phyloP scores from a whole-genome alignment of 768 basidiomycete genomes.

The Tephrocybe rancida region DNA sequence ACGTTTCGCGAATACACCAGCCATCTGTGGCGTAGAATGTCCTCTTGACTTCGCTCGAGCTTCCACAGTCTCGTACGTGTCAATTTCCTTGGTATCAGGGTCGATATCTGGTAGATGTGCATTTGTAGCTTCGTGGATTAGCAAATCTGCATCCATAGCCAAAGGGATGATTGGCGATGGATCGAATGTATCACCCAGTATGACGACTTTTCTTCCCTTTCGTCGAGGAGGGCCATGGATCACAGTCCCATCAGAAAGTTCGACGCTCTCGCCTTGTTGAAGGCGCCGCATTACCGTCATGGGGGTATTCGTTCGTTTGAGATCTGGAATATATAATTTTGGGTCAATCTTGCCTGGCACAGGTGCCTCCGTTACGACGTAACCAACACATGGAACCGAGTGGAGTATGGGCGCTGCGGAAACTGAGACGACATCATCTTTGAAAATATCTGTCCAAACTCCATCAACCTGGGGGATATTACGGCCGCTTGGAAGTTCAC shows the following conservation, averaged over 20 bases:
- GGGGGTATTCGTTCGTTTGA: constrained; percentile 70
- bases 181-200: constrained; percentile 87
- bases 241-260: constrained; percentile 71
- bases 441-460: constrained; percentile 68
- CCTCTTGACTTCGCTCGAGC: constrained; percentile 71
- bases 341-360: constrained; percentile 81
- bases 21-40: constrained; percentile 93
- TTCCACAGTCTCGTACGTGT: constrained; percentile 66
- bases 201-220: constrained; percentile 73
- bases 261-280: constrained; percentile 64
- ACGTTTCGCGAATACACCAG: constrained; percentile 73
- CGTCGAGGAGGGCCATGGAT: constrained; percentile 67
- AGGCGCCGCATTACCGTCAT: constrained; percentile 68
- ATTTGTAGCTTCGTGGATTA: constrained; percentile 92
- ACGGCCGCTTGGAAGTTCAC: constrained; percentile 61
- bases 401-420: constrained; percentile 80
- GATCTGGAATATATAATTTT: constrained; percentile 61
- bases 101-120: constrained; percentile 75
- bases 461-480: constrained; percentile 65
- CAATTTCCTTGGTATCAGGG: constrained; percentile 54
- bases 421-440: constrained; percentile 57
- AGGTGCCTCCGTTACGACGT: constrained; percentile 68
- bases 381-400: constrained; percentile 82
- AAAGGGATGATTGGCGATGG: constrained; percentile 65
- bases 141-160: constrained; percentile 66